phyloP scores from a whole-genome alignment of 2,329 filamentous ascomycete genomes.

The Stromatinia cepivora region DNA sequence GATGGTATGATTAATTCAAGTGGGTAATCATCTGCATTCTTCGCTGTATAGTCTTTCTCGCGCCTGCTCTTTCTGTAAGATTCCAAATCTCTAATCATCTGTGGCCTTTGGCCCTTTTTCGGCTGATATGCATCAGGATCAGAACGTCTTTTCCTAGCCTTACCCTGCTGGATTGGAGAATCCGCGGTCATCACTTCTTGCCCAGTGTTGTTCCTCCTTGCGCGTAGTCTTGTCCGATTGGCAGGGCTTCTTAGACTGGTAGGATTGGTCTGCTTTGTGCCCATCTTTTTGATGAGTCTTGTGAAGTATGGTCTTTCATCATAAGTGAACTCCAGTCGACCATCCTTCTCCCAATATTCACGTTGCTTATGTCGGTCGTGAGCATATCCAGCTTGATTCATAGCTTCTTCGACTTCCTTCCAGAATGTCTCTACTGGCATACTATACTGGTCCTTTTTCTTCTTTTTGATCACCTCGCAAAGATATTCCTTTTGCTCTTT shows the following conservation, averaged over 20 bases:
- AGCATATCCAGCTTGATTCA: background rate
- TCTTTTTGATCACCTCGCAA: background rate
- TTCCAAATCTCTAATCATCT: background rate
- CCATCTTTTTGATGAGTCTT: background rate
- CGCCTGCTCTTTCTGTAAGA: background rate
- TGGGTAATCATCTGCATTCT: background rate
- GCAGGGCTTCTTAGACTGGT: background rate
- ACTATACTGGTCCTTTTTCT: background rate
- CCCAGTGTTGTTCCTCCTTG: background rate
- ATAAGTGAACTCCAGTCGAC: background rate
- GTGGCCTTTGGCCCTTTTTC: background rate
- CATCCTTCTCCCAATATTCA: constrained; percentile 2
- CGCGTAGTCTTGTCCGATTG: background rate
- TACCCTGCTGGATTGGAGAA: no score
- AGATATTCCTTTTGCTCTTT: background rate
- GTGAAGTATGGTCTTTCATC: background rate
- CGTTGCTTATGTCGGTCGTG: background rate
- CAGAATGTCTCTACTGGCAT: background rate
- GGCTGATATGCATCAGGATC: no score
- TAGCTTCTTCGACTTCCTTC: background rate
- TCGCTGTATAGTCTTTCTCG: background rate
- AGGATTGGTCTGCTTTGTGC: no score
- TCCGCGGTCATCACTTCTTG: no score
- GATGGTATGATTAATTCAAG: background rate
- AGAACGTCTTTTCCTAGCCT: no score